These are phyloP conservation scores for Colletotrichum sp. DNA, from an alignment of 2,329 filamentous ascomycete genomes.

Conservation along the genomic window DNA sequence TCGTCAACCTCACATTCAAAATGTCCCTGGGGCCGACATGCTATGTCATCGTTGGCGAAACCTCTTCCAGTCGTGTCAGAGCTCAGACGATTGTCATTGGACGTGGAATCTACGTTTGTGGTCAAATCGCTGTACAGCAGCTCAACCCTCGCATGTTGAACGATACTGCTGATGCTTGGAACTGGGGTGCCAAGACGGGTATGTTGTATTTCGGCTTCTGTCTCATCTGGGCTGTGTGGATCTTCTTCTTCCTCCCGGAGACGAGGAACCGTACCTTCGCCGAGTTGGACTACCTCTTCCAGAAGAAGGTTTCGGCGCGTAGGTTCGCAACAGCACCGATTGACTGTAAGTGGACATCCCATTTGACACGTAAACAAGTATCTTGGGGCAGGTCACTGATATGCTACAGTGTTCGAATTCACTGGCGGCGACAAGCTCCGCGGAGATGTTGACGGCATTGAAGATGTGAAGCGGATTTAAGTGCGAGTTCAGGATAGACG, in stretches of 20 bases:
- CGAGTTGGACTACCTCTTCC: slow-evolving; percentile 55
- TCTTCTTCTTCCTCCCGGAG: slow-evolving; percentile 50
- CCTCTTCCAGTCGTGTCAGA: slow-evolving; percentile 46
- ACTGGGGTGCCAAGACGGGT: slow-evolving; percentile 43
- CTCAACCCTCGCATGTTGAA: slow-evolving; percentile 42
- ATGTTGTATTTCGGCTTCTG: slow-evolving; percentile 42
- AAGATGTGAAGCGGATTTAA: neutral
- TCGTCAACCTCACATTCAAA: slow-evolving; percentile 47
- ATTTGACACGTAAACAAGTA: neutral
- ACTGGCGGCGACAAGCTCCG: neutral
- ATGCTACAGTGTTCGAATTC: neutral
- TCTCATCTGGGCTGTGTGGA: slow-evolving; percentile 44
- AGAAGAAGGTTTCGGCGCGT: slow-evolving; percentile 35
- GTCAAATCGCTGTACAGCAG: slow-evolving; percentile 42
- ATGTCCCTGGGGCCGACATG: slow-evolving; percentile 48
- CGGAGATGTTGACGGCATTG: neutral
- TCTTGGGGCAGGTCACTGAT: neutral
- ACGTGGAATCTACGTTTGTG: slow-evolving; percentile 46
- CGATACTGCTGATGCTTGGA: slow-evolving; percentile 29
- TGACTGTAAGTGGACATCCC: slow-evolving; percentile 28
- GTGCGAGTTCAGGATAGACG: neutral
- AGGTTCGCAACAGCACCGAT: slow-evolving; percentile 34
- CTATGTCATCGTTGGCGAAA: slow-evolving; percentile 50
- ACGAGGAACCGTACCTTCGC: slow-evolving; percentile 49
- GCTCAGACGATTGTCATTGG: slow-evolving; percentile 51